Base-by-base conservation (phyloP, 2,329 filamentous ascomycete species). In the Tolypocladium ovalisporum region DNA sequence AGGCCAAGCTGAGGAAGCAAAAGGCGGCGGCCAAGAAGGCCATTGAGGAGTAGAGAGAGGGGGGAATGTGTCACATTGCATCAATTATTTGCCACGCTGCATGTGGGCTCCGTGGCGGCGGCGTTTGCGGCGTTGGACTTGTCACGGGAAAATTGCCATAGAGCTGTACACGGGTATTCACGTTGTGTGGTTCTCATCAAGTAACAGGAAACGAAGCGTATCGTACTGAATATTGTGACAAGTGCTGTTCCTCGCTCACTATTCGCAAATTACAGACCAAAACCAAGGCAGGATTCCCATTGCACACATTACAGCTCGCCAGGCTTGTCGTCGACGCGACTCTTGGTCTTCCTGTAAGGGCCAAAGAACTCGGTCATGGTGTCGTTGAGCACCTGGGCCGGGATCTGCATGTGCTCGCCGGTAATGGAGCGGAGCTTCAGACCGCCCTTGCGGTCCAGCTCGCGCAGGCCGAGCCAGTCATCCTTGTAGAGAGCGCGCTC, bases 391-490 rank as follows among this genome's bases (percentile, higher is more conserved):
- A 86, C 70, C 63, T 87, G 76, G 13, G 89, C 83, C 0, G 77
- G 74, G 60, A 97, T 75, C 60, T 85, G 75, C 91, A 99, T 97
- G 75, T 99, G 94, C 29, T 83, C 82, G 0, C 93, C 94, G 5
- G 85, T 78, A 0, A 85, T 80, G 2, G 78, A 85, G 69, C 84
- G 78, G 72, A 97, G 96, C 57, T 86, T 80, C 64, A 99, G 74
- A 1, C 83, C 89, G 3, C 87, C 89, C 75, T 88, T 88, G 70
- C 86, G 75, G 73, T 97, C 92, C 66, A 99, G 75, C 65, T 76
- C 74, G 70, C 82, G 88, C 70, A 99, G 75, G 0, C 94, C 94
- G 34, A 99, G 75, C 94, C 94, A 99, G 75, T 99, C 93, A 73
- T 97, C 87, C 63, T 81, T 83, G 71, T 97, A 99, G 2, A 97